phyloP scores from a whole-genome alignment of 495 filamentous ascomycete species.

The Viridothelium virens region DNA sequence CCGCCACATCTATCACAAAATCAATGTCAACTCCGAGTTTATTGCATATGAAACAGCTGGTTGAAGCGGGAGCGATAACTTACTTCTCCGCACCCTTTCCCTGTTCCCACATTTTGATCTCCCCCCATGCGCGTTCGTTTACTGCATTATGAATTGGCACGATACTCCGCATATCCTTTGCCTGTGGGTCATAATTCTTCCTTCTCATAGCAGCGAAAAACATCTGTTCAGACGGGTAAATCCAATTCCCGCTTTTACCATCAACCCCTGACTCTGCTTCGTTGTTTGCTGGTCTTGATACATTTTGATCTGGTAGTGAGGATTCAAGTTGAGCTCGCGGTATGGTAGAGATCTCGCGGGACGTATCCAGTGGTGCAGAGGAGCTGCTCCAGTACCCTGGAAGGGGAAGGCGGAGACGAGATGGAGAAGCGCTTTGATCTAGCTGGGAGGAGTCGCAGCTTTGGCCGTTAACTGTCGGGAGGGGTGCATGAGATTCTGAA shows the following conservation, averaged over 20 bases:
- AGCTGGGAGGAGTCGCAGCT: conserved; percentile 31
- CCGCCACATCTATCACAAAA: conserved; percentile 57
- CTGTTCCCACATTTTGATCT: conserved; percentile 63
- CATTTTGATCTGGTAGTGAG: conserved; percentile 30
- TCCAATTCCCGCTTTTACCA: conserved; percentile 69
- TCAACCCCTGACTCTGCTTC: conserved; percentile 65
- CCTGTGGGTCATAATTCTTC: conserved; percentile 55
- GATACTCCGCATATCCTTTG: conserved; percentile 73
- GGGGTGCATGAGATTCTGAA: conserved; percentile 15
- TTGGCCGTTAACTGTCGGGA: conserved; percentile 12
- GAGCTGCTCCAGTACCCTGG: conserved; percentile 26
- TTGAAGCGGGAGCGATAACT: conserved; percentile 10
- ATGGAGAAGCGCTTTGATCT: conserved; percentile 18
- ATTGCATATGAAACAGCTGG: too few species aligned
- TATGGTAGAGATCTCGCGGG: conserved; percentile 75
- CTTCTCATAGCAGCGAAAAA: conserved; percentile 93
- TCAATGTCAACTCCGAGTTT: too few species aligned
- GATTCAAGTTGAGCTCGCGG: conserved; percentile 52
- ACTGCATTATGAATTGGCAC: conserved; percentile 98
- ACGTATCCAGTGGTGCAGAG: conserved; percentile 39
- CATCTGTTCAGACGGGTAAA: conserved; percentile 91
- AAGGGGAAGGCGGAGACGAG: conserved; percentile 24
- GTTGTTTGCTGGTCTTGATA: conserved; percentile 52
- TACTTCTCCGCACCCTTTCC: conserved; percentile 51
- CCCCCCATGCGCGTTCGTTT: conserved; percentile 40